These are phyloP conservation scores for Tetrapisispora pingtungensis DNA, from an alignment of 805 yeast genomes.

Conservation along the genomic window DNA sequence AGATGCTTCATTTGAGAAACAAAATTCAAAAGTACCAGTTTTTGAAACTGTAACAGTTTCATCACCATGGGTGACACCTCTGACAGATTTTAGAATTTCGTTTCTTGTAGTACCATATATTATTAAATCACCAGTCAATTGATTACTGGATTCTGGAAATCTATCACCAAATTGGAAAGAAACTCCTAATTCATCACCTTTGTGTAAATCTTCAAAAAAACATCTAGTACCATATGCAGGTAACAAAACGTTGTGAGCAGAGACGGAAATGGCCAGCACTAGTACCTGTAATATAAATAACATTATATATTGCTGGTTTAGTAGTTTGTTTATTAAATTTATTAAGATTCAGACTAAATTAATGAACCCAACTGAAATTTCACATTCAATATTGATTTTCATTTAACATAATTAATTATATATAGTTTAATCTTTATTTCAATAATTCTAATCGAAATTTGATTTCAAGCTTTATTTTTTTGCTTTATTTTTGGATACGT, in stretches of 20 bases:
- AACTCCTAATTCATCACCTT: conserved; percentile 78
- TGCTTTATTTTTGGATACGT: neutral
- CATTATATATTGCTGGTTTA: too few species aligned
- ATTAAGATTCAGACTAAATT: too few species aligned
- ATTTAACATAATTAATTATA: too few species aligned
- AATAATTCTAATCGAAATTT: too few species aligned
- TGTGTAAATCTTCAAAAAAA: conserved; percentile 72
- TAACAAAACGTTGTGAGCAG: conserved; percentile 72
- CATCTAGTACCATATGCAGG: conserved; percentile 82
- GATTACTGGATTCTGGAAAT: conserved; percentile 59
- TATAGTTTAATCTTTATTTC: too few species aligned
- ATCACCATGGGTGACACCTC: conserved; percentile 72
- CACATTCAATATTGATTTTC: too few species aligned
- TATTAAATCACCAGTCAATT: conserved; percentile 59
- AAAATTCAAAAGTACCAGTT: conserved; percentile 71
- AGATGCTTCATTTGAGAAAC: conserved; percentile 82
- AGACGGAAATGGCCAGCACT: conserved; percentile 3
- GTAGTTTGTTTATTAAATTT: too few species aligned
- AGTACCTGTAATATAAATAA: neutral
- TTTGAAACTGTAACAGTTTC: conserved; percentile 53
- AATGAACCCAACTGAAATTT: too few species aligned
- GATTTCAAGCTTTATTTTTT: too few species aligned
- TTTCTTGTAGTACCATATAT: conserved; percentile 34
- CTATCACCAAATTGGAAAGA: conserved; percentile 92
- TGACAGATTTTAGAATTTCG: conserved; percentile 39